These are phyloP conservation scores for Apophysomyces trapeziformis DNA, from an alignment of 371 early-diverging fungal species.

Conservation along the genomic window DNA sequence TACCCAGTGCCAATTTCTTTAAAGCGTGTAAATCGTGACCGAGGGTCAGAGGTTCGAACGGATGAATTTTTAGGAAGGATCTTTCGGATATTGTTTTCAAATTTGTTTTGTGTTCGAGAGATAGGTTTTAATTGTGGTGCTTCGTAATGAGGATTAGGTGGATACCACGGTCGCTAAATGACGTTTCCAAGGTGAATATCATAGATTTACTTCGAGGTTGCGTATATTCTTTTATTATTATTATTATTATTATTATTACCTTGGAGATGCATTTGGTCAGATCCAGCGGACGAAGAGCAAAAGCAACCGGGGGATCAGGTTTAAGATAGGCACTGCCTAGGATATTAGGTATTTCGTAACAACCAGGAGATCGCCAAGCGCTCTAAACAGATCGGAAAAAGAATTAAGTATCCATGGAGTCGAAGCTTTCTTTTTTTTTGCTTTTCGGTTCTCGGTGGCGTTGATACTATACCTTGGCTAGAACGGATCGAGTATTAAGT, in stretches of 20 bases:
- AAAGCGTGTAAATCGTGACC: constrained; percentile 42
- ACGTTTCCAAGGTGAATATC: too few species aligned
- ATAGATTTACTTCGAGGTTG: not conserved
- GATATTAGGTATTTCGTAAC: constrained; percentile 37
- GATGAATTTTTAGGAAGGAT: constrained; percentile 17
- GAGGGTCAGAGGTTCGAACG: constrained; percentile 40
- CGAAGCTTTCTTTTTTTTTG: too few species aligned
- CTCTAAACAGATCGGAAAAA: constrained; percentile 18
- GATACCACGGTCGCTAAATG: constrained; percentile 50
- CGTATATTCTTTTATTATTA: not conserved
- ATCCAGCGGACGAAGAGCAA: constrained; percentile 39
- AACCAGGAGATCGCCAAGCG: constrained; percentile 37
- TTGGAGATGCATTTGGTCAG: constrained; percentile 40
- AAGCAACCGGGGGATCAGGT: constrained; percentile 43
- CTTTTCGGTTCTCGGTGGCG: constrained; percentile 2
- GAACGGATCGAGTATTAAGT: constrained; percentile 21
- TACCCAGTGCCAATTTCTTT: constrained; percentile 60
- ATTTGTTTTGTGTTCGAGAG: constrained; percentile 39
- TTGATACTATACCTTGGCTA: constrained; percentile 12
- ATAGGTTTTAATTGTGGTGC: constrained; percentile 40
- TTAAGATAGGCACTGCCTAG: constrained; percentile 41
- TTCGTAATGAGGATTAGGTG: constrained; percentile 46
- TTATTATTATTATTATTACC: too few species aligned
- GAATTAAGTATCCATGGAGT: not conserved
- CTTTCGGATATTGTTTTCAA: constrained; percentile 45